A percentile compares a stretch with the other conserved stretches of the same genome.
Evolutionary conservation across 2,329 filamentous ascomycete genomes (phyloP).

Genomic region (Apiospora arundinis): DNA sequence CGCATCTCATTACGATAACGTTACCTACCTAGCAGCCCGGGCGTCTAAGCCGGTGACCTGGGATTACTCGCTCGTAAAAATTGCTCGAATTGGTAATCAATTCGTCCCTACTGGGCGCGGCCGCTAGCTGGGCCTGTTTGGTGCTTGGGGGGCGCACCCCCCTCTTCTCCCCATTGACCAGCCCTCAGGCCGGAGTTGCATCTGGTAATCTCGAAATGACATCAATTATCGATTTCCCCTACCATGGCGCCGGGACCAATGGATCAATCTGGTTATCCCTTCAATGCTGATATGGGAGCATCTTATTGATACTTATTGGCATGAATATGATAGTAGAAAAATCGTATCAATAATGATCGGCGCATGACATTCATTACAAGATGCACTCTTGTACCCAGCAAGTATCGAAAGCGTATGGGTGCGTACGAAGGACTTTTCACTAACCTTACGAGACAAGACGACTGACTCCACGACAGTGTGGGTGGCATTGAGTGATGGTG

Average conservation of each 20-base stretch:
- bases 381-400: not conserved
- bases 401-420: not conserved
- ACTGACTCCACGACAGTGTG: too few species aligned
- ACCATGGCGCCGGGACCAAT: not conserved
- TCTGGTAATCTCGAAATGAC: not conserved
- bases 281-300: not conserved
- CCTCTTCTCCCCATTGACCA: not conserved
- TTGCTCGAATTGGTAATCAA: not conserved
- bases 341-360: too few species aligned
- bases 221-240: constrained; percentile 11
- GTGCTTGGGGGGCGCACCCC: not conserved
- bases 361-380: not conserved
- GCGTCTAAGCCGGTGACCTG: too few species aligned
- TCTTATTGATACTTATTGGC: not conserved
- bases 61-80: not conserved
- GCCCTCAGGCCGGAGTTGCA: not conserved
- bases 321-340: not conserved
- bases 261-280: not conserved
- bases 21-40: too few species aligned
- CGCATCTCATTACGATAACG: not conserved
- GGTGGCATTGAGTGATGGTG: not conserved
- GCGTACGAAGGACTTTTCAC: too few species aligned
- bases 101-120: not conserved
- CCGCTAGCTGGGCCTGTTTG: not conserved
- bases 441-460: too few species aligned